Percentiles rank a stretch among this genome's conserved stretches.
Evolutionary conservation across 192 early-diverging fungal species (phyloP).

Genomic region (Linderina pennispora): DNA sequence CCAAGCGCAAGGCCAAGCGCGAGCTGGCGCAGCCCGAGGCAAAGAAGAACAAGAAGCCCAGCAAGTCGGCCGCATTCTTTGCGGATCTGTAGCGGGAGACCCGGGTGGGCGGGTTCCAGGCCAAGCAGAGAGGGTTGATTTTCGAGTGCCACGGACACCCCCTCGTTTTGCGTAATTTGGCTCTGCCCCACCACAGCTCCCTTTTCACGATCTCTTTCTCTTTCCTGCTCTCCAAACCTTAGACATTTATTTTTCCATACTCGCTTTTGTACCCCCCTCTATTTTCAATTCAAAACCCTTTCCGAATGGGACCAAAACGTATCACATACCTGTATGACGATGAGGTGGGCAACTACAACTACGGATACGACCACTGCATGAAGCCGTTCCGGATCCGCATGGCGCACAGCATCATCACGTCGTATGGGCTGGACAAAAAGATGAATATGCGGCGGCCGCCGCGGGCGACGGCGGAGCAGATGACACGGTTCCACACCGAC

Average conservation of each 20-base stretch:
- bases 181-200: too few relatives aligned
- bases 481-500: conserved; percentile 90
- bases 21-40: conserved; percentile 9
- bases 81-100: conserved; percentile 9
- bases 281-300: too few relatives aligned
- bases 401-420: conserved; percentile 87
- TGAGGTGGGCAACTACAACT: conserved; percentile 79
- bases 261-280: too few relatives aligned
- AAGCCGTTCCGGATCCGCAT: conserved; percentile 95
- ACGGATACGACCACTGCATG: conserved; percentile 93
- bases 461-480: conserved; percentile 78
- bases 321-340: too few relatives aligned
- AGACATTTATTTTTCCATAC: not conserved
- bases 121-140: too few relatives aligned
- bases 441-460: conserved; percentile 79
- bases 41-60: conserved; percentile 1
- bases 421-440: conserved; percentile 89
- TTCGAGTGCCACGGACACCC: not conserved
- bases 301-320: too few relatives aligned
- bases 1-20: conserved; percentile 24
- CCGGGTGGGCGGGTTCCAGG: not conserved
- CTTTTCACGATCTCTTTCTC: not conserved
- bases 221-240: not conserved
- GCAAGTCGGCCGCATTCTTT: conserved; percentile 23
- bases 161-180: not conserved